These are phyloP conservation scores for Bjerkandera adusta DNA, from an alignment of 1,284 basidiomycete species.

Conservation along the genomic window DNA sequence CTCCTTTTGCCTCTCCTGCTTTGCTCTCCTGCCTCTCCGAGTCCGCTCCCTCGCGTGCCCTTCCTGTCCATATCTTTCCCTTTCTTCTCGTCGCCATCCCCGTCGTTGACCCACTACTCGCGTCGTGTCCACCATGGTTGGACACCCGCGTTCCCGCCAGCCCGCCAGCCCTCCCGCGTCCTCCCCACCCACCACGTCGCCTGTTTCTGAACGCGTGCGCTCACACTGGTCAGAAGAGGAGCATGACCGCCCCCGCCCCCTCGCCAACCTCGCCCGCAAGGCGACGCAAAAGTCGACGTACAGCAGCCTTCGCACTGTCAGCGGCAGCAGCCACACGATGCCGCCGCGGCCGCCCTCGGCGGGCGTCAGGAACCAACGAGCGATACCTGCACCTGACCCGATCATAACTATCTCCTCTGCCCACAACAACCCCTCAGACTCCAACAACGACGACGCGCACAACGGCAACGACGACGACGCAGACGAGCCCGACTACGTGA, in stretches of 20 bases:
- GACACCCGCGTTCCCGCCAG: slow-evolving; percentile 4
- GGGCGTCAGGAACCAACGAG: slow-evolving; percentile 21
- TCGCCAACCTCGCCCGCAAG: slow-evolving; percentile 10
- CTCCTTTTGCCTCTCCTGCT: slow-evolving; percentile 1
- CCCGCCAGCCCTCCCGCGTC: background rate
- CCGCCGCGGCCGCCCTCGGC: slow-evolving; percentile 15
- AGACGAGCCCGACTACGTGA: slow-evolving; percentile 73
- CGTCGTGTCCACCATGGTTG: slow-evolving; percentile 7
- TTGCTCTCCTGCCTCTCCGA: slow-evolving; percentile 1
- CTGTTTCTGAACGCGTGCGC: slow-evolving; percentile 11
- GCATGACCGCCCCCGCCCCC: slow-evolving; percentile 12
- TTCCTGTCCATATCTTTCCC: slow-evolving; percentile 1
- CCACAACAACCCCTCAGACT: slow-evolving; percentile 11
- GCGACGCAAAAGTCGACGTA: slow-evolving; percentile 13
- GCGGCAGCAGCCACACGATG: slow-evolving; percentile 13
- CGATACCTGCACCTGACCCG: slow-evolving; percentile 32
- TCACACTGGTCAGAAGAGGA: slow-evolving; percentile 14
- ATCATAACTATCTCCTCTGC: slow-evolving; percentile 32
- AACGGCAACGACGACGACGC: slow-evolving; percentile 22
- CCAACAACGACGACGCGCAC: slow-evolving; percentile 21
- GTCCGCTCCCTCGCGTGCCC: background rate
- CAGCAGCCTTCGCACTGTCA: slow-evolving; percentile 10
- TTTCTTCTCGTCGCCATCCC: background rate
- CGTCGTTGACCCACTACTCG: background rate
- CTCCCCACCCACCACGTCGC: slow-evolving; percentile 6